phyloP scores from a whole-genome alignment of 345 rosid species.

The Eucalyptus virginea region DNA sequence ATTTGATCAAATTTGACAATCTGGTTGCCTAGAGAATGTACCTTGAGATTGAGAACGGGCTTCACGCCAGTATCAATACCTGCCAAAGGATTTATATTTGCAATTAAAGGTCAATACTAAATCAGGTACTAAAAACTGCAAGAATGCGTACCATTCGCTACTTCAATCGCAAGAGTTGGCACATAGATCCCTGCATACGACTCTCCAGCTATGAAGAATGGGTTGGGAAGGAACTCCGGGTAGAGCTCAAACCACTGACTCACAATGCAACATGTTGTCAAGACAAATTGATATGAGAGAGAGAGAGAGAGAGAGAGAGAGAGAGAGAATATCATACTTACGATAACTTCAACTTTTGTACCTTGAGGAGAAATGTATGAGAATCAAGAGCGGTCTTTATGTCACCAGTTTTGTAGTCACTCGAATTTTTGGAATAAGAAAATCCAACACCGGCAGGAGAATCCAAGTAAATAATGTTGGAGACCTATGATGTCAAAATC shows the following conservation, averaged over 20 bases:
- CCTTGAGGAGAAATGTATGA: conserved; percentile 64
- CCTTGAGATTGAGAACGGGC: conserved; percentile 72
- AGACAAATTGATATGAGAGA: not conserved
- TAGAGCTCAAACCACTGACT: conserved; percentile 75
- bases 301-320: not conserved
- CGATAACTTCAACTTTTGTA: not conserved
- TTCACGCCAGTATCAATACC: conserved; percentile 51
- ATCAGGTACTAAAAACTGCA: not conserved
- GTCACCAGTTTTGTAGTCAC: conserved; percentile 61
- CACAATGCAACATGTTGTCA: not conserved
- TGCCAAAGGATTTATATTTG: conserved; percentile 1
- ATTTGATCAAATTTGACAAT: not conserved
- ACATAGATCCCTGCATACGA: conserved; percentile 90
- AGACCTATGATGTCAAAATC: conserved; percentile 36
- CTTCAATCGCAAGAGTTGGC: conserved; percentile 72
- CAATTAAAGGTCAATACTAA: not conserved
- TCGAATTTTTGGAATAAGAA: conserved; percentile 48
- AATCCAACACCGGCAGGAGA: conserved; percentile 88
- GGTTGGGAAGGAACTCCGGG: conserved; percentile 72
- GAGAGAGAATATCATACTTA: not conserved
- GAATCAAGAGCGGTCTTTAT: conserved; percentile 57
- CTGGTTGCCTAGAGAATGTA: not conserved
- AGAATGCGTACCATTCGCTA: conserved; percentile 42
- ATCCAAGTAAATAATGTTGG: conserved; percentile 70
- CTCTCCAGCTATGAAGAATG: conserved; percentile 80